Evolutionary conservation across 2,329 filamentous ascomycete genomes (phyloP).

Genomic region (Colletotrichum sp.): DNA sequence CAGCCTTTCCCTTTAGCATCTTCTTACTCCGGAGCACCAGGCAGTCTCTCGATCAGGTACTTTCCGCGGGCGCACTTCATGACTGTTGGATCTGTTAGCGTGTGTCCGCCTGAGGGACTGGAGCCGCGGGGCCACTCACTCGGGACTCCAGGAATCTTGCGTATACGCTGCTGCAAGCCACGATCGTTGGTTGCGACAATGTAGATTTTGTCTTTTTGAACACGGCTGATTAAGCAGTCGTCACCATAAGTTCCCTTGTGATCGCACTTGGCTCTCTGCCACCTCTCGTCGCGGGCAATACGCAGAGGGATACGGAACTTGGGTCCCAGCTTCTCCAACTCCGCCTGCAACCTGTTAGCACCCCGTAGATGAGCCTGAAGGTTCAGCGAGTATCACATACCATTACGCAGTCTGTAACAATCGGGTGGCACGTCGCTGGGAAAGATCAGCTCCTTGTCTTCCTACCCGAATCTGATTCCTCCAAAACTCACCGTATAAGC

Average conservation of each 20-base stretch:
- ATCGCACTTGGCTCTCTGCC: slow-evolving; percentile 84
- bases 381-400: background rate
- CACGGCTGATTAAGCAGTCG: slow-evolving; percentile 81
- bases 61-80: slow-evolving; percentile 87
- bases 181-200: slow-evolving; percentile 81
- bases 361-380: background rate
- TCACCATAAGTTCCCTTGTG: slow-evolving; percentile 89
- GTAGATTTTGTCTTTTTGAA: slow-evolving; percentile 68
- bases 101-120: slow-evolving; percentile 51
- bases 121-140: background rate
- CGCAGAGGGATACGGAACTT: slow-evolving; percentile 87
- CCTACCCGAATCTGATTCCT: background rate
- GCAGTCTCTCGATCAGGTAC: slow-evolving; percentile 91
- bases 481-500: slow-evolving; percentile 62
- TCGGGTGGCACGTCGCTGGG: slow-evolving; percentile 80
- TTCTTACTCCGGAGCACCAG: slow-evolving; percentile 73
- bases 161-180: slow-evolving; percentile 80
- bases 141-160: slow-evolving; percentile 57
- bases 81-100: slow-evolving; percentile 59
- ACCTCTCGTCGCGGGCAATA: slow-evolving; percentile 89
- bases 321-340: slow-evolving; percentile 86
- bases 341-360: slow-evolving; percentile 34
- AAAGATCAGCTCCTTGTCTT: background rate
- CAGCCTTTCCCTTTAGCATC: background rate
- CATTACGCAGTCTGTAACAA: slow-evolving; percentile 72